Conservation (phyloP, 177 flowering plant genomes). For the Vitis hybrid region DNA sequence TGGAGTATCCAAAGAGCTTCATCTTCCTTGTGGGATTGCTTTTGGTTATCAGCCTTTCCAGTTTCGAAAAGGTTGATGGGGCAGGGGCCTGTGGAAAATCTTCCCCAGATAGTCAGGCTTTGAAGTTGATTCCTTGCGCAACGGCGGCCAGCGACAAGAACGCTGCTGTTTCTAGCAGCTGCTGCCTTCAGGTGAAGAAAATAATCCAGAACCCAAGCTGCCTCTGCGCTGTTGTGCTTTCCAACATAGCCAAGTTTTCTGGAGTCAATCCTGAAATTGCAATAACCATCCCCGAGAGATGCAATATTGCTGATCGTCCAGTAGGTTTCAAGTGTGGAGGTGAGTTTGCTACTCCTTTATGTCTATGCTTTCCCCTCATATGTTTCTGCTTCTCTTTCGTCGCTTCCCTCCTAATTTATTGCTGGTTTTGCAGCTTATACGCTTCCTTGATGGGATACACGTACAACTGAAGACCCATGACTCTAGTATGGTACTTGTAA, state of each 20-base stretch:
- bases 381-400: not conserved
- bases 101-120: conserved; percentile 44
- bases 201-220: conserved; percentile 48
- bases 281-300: conserved; percentile 60
- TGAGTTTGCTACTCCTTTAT: conserved; percentile 8
- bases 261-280: conserved; percentile 47
- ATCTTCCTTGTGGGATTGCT: conserved; percentile 28
- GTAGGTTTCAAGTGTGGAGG: conserved; percentile 63
- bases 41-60: conserved; percentile 12
- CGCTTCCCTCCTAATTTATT: not conserved
- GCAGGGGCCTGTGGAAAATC: conserved; percentile 46
- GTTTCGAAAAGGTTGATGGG: conserved; percentile 19
- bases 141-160: conserved; percentile 44
- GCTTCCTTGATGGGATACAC: conserved; percentile 1
- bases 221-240: conserved; percentile 61
- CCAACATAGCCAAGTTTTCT: conserved; percentile 43
- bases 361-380: not conserved
- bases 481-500: not conserved
- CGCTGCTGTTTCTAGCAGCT: conserved; percentile 30
- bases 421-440: conserved; percentile 4
- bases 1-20: conserved; percentile 25
- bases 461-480: too few species aligned
- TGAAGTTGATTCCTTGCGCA: conserved; percentile 50
- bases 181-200: conserved; percentile 44
- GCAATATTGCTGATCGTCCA: conserved; percentile 58